Evolutionary conservation across 192 early-diverging fungal species (phyloP).

Genomic region (Umbelopsis sp.): DNA sequence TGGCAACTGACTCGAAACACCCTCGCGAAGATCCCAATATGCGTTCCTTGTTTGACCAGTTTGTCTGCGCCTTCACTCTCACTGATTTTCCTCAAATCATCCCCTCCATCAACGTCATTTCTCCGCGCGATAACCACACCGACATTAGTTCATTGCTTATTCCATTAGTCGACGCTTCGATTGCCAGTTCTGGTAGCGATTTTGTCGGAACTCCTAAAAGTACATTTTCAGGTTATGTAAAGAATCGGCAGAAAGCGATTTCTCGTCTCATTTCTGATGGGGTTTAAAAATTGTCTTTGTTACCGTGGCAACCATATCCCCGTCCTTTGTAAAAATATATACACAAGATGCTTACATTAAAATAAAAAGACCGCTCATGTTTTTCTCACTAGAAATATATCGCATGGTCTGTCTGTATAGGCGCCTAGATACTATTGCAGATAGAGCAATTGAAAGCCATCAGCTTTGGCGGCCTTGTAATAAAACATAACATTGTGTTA

Average conservation of each 20-base stretch:
- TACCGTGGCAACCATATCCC: too few species aligned
- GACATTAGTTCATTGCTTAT: constrained; percentile 23
- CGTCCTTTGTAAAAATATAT: background rate
- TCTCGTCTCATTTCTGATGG: background rate
- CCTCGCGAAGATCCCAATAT: constrained; percentile 40
- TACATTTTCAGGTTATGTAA: constrained; percentile 46
- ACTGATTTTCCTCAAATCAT: constrained; percentile 47
- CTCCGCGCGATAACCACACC: constrained; percentile 7
- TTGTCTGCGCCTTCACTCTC: constrained; percentile 56
- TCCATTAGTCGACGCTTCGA: constrained; percentile 55
- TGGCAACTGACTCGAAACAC: constrained; percentile 51
- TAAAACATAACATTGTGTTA: too few species aligned
- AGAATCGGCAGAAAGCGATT: constrained; percentile 8
- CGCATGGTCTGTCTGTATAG: too few species aligned
- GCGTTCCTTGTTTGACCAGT: constrained; percentile 39
- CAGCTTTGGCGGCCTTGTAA: too few species aligned
- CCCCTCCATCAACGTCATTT: constrained; percentile 28
- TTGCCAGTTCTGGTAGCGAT: constrained; percentile 42
- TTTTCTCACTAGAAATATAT: too few species aligned
- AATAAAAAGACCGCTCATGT: too few species aligned
- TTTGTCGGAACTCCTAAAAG: constrained; percentile 56
- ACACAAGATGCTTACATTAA: background rate
- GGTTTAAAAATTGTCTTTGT: too few species aligned
- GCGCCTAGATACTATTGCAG: too few species aligned
- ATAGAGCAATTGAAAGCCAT: too few species aligned